Percentiles rank a stretch among this genome's conserved stretches.
Evolutionary conservation across 345 rosid species (phyloP).

Genomic region (Linum lewisii): DNA sequence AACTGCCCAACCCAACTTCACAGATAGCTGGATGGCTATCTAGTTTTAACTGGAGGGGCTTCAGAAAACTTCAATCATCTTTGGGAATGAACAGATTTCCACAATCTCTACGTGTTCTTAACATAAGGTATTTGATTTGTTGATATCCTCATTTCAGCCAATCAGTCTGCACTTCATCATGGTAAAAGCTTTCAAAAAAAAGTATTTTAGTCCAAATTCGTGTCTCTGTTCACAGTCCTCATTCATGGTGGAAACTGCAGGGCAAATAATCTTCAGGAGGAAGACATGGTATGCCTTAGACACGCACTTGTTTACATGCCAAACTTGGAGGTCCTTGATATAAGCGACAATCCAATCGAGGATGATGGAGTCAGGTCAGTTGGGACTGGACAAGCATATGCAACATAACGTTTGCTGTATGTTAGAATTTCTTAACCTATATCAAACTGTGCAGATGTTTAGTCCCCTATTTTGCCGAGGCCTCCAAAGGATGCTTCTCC

Average conservation of each 20-base stretch:
- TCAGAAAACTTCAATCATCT: slow-evolving; percentile 17
- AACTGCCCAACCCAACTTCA: slow-evolving; percentile 1
- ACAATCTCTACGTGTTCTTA: slow-evolving; percentile 49
- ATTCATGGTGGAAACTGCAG: slow-evolving; percentile 28
- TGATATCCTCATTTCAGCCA: background rate
- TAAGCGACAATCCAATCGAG: slow-evolving; percentile 75
- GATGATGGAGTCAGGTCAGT: slow-evolving; percentile 72
- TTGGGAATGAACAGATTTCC: slow-evolving; percentile 34
- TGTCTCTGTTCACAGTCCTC: background rate
- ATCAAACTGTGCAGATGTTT: slow-evolving; percentile 44
- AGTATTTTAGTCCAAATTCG: background rate
- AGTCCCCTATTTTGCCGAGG: slow-evolving; percentile 51
- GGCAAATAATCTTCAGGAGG: slow-evolving; percentile 60
- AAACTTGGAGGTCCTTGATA: slow-evolving; percentile 56
- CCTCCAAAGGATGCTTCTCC: slow-evolving; percentile 29
- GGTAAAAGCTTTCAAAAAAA: background rate
- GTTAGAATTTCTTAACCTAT: slow-evolving; percentile 20
- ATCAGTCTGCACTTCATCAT: too few relatives aligned
- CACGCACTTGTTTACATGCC: slow-evolving; percentile 52
- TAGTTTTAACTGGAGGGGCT: slow-evolving; percentile 37
- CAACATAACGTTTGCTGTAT: background rate
- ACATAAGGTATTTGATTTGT: slow-evolving; percentile 44
- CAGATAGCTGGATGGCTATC: slow-evolving; percentile 87
- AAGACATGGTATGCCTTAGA: slow-evolving; percentile 51
- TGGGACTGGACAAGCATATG: slow-evolving; percentile 14